phyloP scores from a whole-genome alignment of 805 yeast genomes.

The Barnettozyma salicaria region DNA sequence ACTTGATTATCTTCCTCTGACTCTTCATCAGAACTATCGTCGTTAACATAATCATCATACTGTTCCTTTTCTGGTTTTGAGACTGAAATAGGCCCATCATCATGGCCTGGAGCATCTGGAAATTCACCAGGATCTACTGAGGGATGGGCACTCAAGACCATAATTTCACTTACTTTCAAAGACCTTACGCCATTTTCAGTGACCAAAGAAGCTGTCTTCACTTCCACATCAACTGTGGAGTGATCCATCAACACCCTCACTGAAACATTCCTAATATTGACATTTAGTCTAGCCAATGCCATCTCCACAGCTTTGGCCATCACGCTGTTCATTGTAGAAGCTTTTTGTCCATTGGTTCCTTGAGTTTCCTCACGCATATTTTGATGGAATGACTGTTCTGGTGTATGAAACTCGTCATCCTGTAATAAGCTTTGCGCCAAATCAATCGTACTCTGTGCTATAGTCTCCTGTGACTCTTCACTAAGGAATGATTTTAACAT shows the following conservation, averaged over 20 bases:
- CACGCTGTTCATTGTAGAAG: conserved; percentile 45
- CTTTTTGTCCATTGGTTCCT: conserved; percentile 9
- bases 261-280: conserved; percentile 41
- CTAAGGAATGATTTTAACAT: conserved; percentile 16
- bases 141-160: conserved; percentile 37
- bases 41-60: conserved; percentile 11
- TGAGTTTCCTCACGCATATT: conserved; percentile 17
- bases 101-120: conserved; percentile 3
- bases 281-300: conserved; percentile 54
- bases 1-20: conserved; percentile 20
- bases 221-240: conserved; percentile 30
- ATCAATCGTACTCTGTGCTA: conserved; percentile 71
- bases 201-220: conserved; percentile 28
- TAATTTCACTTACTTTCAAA: conserved; percentile 35
- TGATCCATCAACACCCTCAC: conserved; percentile 46
- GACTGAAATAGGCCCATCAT: conserved; percentile 13
- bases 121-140: conserved; percentile 24
- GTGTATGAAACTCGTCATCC: conserved; percentile 16
- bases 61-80: conserved; percentile 16
- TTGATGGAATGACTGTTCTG: conserved; percentile 18
- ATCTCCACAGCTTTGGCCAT: conserved; percentile 62
- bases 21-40: conserved; percentile 26
- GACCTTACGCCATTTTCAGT: conserved; percentile 44
- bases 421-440: conserved; percentile 49
- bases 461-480: conserved; percentile 38